Evolutionary conservation across 768 basidiomycete species (phyloP).

Genomic region (Serpula lacrymans): DNA sequence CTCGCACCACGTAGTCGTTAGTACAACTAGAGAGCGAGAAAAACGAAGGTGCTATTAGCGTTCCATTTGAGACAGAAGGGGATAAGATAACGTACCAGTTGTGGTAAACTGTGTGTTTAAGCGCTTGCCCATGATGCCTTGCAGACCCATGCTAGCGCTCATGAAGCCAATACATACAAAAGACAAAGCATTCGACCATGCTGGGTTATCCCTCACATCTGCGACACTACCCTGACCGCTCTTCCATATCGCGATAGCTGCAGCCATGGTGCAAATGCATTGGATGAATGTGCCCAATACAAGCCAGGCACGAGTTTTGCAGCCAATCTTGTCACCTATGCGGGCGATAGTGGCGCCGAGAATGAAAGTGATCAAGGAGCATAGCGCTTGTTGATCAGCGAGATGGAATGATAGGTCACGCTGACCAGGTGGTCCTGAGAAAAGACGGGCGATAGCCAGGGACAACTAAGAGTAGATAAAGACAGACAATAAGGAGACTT

Average conservation of each 20-base stretch:
- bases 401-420: conserved; percentile 65
- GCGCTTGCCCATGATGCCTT: conserved; percentile 83
- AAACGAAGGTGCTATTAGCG: conserved; percentile 1
- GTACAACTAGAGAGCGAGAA: conserved; percentile 49
- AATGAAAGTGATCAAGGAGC: conserved; percentile 76
- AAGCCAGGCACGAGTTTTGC: conserved; percentile 74
- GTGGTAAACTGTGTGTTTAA: conserved; percentile 78
- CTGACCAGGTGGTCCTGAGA: conserved; percentile 44
- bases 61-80: neutral
- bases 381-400: conserved; percentile 81
- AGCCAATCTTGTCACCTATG: conserved; percentile 78
- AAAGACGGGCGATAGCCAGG: conserved; percentile 80
- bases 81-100: conserved; percentile 47
- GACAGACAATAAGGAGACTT: neutral
- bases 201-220: conserved; percentile 52
- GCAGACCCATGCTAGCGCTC: conserved; percentile 74
- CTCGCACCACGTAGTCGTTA: conserved; percentile 89
- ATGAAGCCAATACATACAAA: conserved; percentile 77
- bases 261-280: conserved; percentile 71
- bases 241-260: conserved; percentile 69
- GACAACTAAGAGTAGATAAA: conserved; percentile 48
- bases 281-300: conserved; percentile 68
- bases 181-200: conserved; percentile 66
- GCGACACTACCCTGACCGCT: conserved; percentile 56
- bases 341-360: conserved; percentile 75